Conservation (phyloP, 768 basidiomycete genomes). For the Tephrocybe sp. region DNA sequence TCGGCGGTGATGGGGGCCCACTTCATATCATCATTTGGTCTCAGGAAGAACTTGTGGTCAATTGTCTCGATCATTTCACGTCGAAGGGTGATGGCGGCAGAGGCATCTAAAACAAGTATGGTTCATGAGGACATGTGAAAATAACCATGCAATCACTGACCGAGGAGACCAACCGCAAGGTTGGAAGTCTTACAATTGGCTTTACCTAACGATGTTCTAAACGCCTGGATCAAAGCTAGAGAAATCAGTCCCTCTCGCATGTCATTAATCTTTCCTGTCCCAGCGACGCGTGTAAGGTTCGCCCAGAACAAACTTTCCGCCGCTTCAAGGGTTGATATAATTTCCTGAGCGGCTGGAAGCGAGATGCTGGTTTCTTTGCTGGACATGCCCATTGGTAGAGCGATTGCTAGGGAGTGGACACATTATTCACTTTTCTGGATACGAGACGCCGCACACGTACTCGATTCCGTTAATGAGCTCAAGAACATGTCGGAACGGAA, state of each 20-base stretch:
- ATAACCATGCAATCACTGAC: slow-evolving; percentile 29
- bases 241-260: slow-evolving; percentile 75
- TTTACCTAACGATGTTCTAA: slow-evolving; percentile 80
- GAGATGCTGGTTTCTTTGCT: slow-evolving; percentile 34
- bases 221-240: slow-evolving; percentile 65
- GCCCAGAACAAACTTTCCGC: slow-evolving; percentile 73
- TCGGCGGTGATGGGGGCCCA: slow-evolving; percentile 64
- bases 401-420: slow-evolving; percentile 54
- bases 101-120: slow-evolving; percentile 50
- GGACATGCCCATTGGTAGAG: slow-evolving; percentile 78
- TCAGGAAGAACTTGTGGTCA: slow-evolving; percentile 58
- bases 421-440: neutral
- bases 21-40: slow-evolving; percentile 56
- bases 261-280: slow-evolving; percentile 62
- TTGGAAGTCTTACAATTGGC: slow-evolving; percentile 44
- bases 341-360: slow-evolving; percentile 51
- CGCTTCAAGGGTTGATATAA: slow-evolving; percentile 55
- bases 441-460: slow-evolving; percentile 41
- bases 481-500: slow-evolving; percentile 88
- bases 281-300: slow-evolving; percentile 51
- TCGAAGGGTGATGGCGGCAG: slow-evolving; percentile 73
- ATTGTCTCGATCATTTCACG: slow-evolving; percentile 87
- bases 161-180: slow-evolving; percentile 61
- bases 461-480: slow-evolving; percentile 87
- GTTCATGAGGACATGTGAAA: neutral